These are phyloP conservation scores for Melampsora americana DNA, from an alignment of 1,284 basidiomycete species.

Conservation along the genomic window DNA sequence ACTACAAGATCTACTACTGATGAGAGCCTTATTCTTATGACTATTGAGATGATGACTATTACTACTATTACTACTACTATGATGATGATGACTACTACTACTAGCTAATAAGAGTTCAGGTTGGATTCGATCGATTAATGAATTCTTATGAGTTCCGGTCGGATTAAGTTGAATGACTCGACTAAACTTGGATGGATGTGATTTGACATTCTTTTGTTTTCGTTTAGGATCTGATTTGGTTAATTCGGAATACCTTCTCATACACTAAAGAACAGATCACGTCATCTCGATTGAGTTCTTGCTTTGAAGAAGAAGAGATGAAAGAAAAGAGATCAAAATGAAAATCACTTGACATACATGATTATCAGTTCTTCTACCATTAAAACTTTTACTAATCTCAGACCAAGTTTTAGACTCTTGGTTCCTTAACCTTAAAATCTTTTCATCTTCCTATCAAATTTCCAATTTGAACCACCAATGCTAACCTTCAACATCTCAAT, in stretches of 20 bases:
- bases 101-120: not conserved
- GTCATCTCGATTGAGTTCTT: not conserved
- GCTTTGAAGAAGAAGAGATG: not conserved
- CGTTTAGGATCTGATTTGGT: not conserved
- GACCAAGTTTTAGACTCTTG: conserved; percentile 45
- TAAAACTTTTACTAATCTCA: conserved; percentile 45
- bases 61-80: not conserved
- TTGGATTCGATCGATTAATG: conserved; percentile 4
- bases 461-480: not conserved
- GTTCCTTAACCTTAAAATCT: conserved; percentile 43
- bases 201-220: not conserved
- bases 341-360: conserved; percentile 40
- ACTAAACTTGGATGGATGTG: not conserved
- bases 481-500: not conserved
- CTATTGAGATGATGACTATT: not conserved
- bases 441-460: conserved; percentile 45
- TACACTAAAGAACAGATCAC: not conserved
- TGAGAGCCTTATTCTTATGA: not conserved
- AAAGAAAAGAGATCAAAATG: not conserved
- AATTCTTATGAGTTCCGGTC: not conserved
- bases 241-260: conserved; percentile 10
- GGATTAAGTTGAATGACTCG: not conserved
- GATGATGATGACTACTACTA: not conserved
- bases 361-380: conserved; percentile 45
- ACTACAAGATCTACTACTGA: not conserved